phyloP scores from a whole-genome alignment of 192 early-diverging fungal genomes.

The Backusella australiensis region DNA sequence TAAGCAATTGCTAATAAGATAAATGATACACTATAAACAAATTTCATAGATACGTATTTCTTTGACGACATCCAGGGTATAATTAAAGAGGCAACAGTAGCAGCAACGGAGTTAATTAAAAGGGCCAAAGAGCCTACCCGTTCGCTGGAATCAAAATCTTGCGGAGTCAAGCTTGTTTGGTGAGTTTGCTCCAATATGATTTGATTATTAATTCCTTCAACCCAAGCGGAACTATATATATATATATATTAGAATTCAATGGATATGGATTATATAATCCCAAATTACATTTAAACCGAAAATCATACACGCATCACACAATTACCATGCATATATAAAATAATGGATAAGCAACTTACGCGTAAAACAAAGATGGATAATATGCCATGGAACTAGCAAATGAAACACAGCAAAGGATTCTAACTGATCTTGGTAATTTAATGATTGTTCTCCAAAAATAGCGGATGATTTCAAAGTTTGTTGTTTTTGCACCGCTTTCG shows the following conservation, averaged over 20 bases:
- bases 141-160: background rate
- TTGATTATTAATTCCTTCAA: background rate
- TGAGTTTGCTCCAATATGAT: background rate
- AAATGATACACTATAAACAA: background rate
- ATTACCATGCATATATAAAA: background rate
- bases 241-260: background rate
- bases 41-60: background rate
- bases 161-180: background rate
- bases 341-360: background rate
- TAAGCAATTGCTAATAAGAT: background rate
- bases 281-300: background rate
- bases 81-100: background rate
- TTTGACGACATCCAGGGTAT: background rate
- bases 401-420: slow-evolving; percentile 4
- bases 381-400: background rate
- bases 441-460: background rate
- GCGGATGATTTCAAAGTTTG: background rate
- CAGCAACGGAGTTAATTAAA: background rate
- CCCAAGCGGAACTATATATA: background rate
- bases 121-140: background rate
- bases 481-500: background rate
- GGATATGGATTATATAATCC: background rate
- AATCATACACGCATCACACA: background rate
- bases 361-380: background rate
- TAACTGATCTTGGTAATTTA: background rate